Conservation (phyloP, 805 yeast species). For the Candida lessepsii region DNA sequence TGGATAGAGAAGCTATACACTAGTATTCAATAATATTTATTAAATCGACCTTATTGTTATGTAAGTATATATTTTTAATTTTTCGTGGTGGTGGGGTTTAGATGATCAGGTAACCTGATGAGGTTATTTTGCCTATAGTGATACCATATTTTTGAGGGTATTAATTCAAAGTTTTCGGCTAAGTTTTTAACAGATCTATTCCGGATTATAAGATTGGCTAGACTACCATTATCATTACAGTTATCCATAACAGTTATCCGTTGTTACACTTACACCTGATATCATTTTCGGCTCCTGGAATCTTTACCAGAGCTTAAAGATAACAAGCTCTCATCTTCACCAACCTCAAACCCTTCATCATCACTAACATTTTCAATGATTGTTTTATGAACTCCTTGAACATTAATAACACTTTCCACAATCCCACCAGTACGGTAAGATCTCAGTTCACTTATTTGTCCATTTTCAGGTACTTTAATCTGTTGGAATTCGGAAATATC, state of each 20-base stretch:
- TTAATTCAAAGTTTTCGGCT: too few species aligned
- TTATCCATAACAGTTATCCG: background rate
- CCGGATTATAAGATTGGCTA: too few species aligned
- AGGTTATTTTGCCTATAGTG: too few species aligned
- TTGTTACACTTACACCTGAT: background rate
- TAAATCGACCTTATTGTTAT: too few species aligned
- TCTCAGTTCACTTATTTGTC: conserved; percentile 34
- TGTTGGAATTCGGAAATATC: conserved; percentile 24
- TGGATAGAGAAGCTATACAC: too few species aligned
- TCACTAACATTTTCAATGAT: conserved; percentile 68
- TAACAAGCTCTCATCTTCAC: conserved; percentile 4
- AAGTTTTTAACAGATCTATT: too few species aligned
- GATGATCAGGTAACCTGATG: too few species aligned
- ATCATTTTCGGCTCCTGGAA: conserved; percentile 2
- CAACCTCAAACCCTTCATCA: conserved; percentile 31
- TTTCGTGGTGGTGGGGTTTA: too few species aligned
- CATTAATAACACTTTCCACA: conserved; percentile 78
- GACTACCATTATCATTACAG: too few species aligned
- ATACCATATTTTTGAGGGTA: too few species aligned
- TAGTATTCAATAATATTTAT: too few species aligned
- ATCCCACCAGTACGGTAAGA: conserved; percentile 59
- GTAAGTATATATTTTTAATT: too few species aligned
- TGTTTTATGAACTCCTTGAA: conserved; percentile 81
- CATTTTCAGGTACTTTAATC: conserved; percentile 13
- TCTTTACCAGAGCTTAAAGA: conserved; percentile 1